Conservation (phyloP, 148 eudicot species). For the Amaranthus palmeri region DNA sequence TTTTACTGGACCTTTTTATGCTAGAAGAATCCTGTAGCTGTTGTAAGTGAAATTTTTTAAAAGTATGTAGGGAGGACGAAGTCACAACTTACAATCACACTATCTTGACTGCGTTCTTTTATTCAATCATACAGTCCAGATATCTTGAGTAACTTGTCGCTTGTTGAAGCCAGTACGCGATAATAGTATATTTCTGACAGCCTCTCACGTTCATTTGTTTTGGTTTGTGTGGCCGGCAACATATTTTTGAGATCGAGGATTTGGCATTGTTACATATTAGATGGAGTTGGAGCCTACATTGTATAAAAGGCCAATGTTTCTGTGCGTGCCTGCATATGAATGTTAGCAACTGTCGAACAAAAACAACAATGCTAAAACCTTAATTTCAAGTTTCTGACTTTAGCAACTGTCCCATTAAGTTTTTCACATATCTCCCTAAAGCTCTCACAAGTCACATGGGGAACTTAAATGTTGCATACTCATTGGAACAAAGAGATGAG, state of each 20-base stretch:
- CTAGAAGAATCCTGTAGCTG: background rate
- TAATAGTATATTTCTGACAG: background rate
- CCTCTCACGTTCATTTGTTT: no score
- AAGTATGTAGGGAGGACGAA: no score
- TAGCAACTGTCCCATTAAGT: no score
- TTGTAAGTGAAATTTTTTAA: background rate
- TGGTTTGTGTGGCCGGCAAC: no score
- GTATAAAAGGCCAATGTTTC: background rate
- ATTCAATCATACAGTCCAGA: background rate
- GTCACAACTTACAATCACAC: no score
- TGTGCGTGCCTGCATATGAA: background rate
- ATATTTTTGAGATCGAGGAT: no score
- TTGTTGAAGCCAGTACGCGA: background rate
- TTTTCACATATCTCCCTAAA: no score
- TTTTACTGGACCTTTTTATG: background rate
- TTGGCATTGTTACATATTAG: no score
- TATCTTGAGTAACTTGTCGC: background rate
- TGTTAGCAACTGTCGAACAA: background rate
- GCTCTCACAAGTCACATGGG: no score
- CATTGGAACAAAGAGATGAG: background rate
- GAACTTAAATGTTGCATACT: conserved; percentile 1
- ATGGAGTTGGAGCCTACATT: background rate
- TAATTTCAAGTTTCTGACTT: background rate
- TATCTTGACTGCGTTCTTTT: no score
- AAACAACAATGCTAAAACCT: background rate